Percentiles rank a stretch among this genome's conserved stretches.
Conservation (phyloP, 1,139 yeast species). For the Trichomonascaceae sp. region DNA sequence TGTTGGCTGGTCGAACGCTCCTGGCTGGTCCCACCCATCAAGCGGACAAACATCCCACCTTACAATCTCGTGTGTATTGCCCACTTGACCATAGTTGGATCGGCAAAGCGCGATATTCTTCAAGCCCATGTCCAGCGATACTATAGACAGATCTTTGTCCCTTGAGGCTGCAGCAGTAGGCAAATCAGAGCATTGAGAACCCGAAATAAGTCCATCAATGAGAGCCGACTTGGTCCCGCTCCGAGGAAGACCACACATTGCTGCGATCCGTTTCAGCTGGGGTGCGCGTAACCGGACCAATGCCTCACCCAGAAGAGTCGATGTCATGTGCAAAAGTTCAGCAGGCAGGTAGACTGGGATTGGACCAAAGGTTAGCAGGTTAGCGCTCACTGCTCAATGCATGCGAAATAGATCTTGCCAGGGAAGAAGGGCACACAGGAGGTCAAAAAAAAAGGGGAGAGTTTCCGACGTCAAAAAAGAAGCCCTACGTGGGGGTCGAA, state of each 20-base stretch:
- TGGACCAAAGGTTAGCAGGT: background rate
- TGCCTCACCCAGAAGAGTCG: no score
- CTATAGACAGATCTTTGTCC: no score
- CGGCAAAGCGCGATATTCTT: constrained; percentile 31
- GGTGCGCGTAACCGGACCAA: no score
- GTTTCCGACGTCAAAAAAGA: constrained; percentile 2
- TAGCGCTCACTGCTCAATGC: background rate
- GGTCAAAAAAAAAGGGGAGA: background rate
- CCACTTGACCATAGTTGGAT: no score
- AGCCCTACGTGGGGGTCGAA: constrained; percentile 11
- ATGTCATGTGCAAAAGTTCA: constrained; percentile 3
- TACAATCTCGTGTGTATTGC: no score
- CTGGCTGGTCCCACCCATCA: constrained; percentile 17
- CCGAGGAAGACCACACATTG: no score
- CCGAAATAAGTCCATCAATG: no score
- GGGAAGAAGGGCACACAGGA: background rate
- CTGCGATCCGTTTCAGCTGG: no score
- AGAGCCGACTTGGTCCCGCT: no score
- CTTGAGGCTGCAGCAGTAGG: no score
- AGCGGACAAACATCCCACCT: constrained; percentile 36
- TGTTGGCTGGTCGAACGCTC: constrained; percentile 15
- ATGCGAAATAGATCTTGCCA: background rate
- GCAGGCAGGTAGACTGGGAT: background rate
- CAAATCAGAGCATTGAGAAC: no score
- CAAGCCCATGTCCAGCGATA: constrained; percentile 34